Evolutionary conservation across 1,284 basidiomycete species (phyloP), one percentile per base, ranked within the genome.

Genomic region (Tranzscheliella williamsii): DNA sequence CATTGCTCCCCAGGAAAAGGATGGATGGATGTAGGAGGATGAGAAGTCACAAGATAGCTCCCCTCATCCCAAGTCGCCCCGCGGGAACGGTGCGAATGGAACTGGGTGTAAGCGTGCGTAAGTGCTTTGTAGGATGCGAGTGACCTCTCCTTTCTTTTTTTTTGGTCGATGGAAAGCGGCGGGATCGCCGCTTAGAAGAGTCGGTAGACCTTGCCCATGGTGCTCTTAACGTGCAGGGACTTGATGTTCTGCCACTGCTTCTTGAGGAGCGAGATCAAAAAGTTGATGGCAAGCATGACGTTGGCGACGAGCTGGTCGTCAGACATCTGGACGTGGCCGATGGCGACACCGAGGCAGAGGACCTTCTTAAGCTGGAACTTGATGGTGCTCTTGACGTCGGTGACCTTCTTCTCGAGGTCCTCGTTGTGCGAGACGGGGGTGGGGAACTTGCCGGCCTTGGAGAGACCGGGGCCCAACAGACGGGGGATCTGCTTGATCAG

Each of bases 211-310:
- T 95, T 95, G 85, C 94, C 93, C 94, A 97, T 98, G 79, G 94
- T 94, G 73, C 86, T 86, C 86, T 99, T 99, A 84, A 99, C 87
- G 85, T 95, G 91, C 68, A 98, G 84, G 58, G 92, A 96, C 83
- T 93, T 94, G 83, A 98, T 89, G 83, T 98, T 99, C 82, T 97
- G 94, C 93, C 93, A 97, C 69, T 96, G 93, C 87, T 98, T 98
- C 87, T 98, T 98, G 80, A 99, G 87, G 56, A 99, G 84, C 32
- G 95, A 97, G 79, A 99, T 90, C 72, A 99, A 85, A 87, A 98
- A 99, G 87, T 99, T 99, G 85, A 99, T 94, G 81, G 91, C 43
- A 75, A 98, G 83, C 95, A 98, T 98, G 83, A 91, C 88, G 83
- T 98, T 98, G 71, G 82, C 88, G 69, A 97, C 85, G 63, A 98